A percentile compares a stretch with the other conserved stretches of the same genome.
Evolutionary conservation across 2,329 filamentous ascomycete species (phyloP).

Genomic region (Fusarium equiseti): DNA sequence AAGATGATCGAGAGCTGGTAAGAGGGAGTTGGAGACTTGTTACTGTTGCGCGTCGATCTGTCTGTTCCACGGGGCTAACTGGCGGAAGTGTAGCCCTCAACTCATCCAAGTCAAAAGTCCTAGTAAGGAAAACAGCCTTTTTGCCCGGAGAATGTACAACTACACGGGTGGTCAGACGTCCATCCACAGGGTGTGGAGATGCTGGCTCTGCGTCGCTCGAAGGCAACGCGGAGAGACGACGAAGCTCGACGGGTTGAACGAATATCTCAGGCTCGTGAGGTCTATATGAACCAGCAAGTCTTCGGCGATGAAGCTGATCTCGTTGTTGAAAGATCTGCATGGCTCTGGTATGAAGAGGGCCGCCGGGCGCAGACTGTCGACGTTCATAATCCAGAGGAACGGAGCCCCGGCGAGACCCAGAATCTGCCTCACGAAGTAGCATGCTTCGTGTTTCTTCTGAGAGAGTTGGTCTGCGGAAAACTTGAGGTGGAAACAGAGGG

Average conservation of each 20-base stretch:
- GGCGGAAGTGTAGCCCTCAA: constrained; percentile 61
- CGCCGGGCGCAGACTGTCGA: constrained; percentile 39
- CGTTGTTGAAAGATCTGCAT: constrained; percentile 44
- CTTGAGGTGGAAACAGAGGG: constrained; percentile 25
- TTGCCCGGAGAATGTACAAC: constrained; percentile 52
- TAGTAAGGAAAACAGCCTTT: constrained; percentile 61
- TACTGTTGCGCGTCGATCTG: constrained; percentile 32
- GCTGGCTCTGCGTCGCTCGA: constrained; percentile 14
- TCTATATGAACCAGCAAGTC: constrained; percentile 31
- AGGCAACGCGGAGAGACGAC: constrained; percentile 32
- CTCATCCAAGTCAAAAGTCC: constrained; percentile 63
- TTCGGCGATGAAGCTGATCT: constrained; percentile 40
- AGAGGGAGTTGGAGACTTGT: constrained; percentile 19
- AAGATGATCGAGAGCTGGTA: constrained; percentile 13
- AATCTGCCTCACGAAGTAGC: constrained; percentile 24
- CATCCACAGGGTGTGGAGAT: constrained; percentile 33
- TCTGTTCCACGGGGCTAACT: constrained; percentile 38
- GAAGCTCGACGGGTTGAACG: constrained; percentile 46
- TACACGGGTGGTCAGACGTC: constrained; percentile 46
- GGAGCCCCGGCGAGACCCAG: neutral
- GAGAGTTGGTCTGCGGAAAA: constrained; percentile 28
- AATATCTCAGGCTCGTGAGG: constrained; percentile 39
- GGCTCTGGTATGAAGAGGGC: constrained; percentile 29
- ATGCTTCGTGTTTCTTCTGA: constrained; percentile 39
- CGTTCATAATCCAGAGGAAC: constrained; percentile 20